These are phyloP conservation scores for Schwanniomyces sp. DNA, from an alignment of 805 yeast species.

Conservation along the genomic window DNA sequence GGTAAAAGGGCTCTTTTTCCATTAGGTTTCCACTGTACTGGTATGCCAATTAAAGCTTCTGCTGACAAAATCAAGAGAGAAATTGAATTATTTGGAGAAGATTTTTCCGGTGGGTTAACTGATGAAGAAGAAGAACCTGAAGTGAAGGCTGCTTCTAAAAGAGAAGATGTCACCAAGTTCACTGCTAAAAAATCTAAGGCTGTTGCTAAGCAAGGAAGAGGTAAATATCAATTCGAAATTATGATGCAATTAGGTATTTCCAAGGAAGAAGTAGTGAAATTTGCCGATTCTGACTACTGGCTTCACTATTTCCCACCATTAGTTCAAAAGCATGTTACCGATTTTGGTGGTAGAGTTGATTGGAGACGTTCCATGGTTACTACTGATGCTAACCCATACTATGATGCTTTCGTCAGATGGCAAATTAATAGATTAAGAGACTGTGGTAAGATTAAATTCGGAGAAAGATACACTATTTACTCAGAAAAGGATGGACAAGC, in stretches of 20 bases:
- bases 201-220: slow-evolving; percentile 88
- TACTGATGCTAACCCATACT: slow-evolving; percentile 92
- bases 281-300: slow-evolving; percentile 94
- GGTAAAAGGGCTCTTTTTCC: slow-evolving; percentile 94
- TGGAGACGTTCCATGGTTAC: slow-evolving; percentile 98
- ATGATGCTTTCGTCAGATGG: slow-evolving; percentile 95
- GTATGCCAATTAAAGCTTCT: slow-evolving; percentile 95
- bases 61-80: slow-evolving; percentile 96
- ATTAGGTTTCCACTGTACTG: slow-evolving; percentile 98
- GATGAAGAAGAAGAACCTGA: slow-evolving; percentile 45
- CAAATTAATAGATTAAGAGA: slow-evolving; percentile 87
- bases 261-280: slow-evolving; percentile 77
- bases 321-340: slow-evolving; percentile 74
- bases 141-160: slow-evolving; percentile 33
- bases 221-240: slow-evolving; percentile 93
- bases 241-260: slow-evolving; percentile 93
- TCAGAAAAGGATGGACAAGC: slow-evolving; percentile 99
- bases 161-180: slow-evolving; percentile 86
- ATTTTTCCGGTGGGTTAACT: slow-evolving; percentile 67
- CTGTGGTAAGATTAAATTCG: slow-evolving; percentile 90
- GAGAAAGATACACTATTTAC: slow-evolving; percentile 96
- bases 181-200: slow-evolving; percentile 92
- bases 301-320: slow-evolving; percentile 87
- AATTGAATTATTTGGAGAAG: slow-evolving; percentile 84
- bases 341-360: slow-evolving; percentile 91